Evolutionary conservation across 768 basidiomycete species (phyloP).

Genomic region (Rossbeevera mucosa): DNA sequence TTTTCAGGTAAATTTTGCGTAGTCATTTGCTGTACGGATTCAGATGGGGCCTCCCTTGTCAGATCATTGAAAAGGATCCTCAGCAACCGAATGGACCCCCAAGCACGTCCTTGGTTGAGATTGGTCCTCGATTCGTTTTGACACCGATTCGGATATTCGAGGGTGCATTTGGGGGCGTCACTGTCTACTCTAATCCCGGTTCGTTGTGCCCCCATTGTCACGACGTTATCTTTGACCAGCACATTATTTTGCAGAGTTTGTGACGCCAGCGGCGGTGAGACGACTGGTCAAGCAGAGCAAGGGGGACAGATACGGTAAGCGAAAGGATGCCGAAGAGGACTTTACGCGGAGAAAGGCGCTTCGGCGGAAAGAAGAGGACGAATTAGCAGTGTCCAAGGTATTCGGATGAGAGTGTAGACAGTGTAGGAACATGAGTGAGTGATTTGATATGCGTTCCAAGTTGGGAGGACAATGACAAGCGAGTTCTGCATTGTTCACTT

Average conservation of each 20-base stretch:
- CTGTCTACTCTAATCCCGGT: conserved; percentile 95
- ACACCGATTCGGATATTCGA: conserved; percentile 98
- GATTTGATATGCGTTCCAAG: not conserved
- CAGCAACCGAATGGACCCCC: conserved; percentile 80
- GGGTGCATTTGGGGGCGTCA: conserved; percentile 92
- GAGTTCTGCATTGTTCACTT: conserved; percentile 30
- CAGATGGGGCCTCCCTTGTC: not conserved
- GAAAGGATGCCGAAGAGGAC: conserved; percentile 77
- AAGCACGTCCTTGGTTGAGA: conserved; percentile 87
- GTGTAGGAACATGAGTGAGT: not conserved
- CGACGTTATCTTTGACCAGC: not conserved
- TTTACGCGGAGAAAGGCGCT: conserved; percentile 56
- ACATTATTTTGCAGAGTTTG: conserved; percentile 60
- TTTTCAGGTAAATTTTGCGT: conserved; percentile 68
- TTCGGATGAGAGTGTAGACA: conserved; percentile 58
- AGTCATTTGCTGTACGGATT: not conserved
- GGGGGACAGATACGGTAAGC: conserved; percentile 74
- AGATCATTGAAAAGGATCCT: conserved; percentile 96
- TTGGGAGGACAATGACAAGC: conserved; percentile 21
- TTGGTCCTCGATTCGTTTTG: conserved; percentile 95
- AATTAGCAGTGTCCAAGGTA: conserved; percentile 80
- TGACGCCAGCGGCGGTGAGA: conserved; percentile 81
- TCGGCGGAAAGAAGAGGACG: conserved; percentile 66
- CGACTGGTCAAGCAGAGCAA: conserved; percentile 63
- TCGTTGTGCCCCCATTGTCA: conserved; percentile 19